These are phyloP conservation scores for Phytophthora meadii DNA, from an alignment of 352 stramenopile species.

Conservation along the genomic window DNA sequence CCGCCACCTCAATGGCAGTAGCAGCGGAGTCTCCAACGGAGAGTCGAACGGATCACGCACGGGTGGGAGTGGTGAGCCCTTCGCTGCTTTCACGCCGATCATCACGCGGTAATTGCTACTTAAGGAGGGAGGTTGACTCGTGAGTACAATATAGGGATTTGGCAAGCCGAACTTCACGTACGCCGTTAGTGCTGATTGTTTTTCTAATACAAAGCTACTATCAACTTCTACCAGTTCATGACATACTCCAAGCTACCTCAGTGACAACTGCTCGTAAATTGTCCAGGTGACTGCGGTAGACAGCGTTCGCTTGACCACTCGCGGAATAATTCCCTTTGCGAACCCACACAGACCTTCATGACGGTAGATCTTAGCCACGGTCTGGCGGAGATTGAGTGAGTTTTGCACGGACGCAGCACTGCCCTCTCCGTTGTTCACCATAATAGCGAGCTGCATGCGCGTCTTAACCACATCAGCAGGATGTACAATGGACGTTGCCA, in stretches of 20 bases:
- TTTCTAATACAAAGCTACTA: constrained; percentile 40
- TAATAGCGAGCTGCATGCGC: constrained; percentile 86
- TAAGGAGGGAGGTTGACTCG: constrained; percentile 2
- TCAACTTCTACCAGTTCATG: constrained; percentile 29
- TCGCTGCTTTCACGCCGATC: constrained; percentile 87
- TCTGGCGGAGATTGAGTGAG: constrained; percentile 69
- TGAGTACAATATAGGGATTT: constrained; percentile 3
- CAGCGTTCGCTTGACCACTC: constrained; percentile 96
- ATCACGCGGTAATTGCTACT: constrained; percentile 71
- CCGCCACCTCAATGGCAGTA: constrained; percentile 21
- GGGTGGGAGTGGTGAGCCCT: constrained; percentile 58
- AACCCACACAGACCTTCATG: constrained; percentile 95
- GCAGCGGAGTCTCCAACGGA: constrained; percentile 26
- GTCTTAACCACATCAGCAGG: constrained; percentile 90
- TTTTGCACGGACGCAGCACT: constrained; percentile 51
- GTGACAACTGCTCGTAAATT: constrained; percentile 96
- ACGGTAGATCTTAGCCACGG: constrained; percentile 84
- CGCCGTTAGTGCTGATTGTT: constrained; percentile 10
- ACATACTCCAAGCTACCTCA: constrained; percentile 42
- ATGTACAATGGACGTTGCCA: constrained; percentile 87
- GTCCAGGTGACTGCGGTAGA: constrained; percentile 99
- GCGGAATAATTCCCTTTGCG: constrained; percentile 93
- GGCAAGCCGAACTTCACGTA: too few species aligned
- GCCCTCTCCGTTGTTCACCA: constrained; percentile 40
- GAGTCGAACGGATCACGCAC: constrained; percentile 23